These are phyloP conservation scores for Tulasnella sp. DNA, from an alignment of 768 basidiomycete genomes.

Conservation along the genomic window DNA sequence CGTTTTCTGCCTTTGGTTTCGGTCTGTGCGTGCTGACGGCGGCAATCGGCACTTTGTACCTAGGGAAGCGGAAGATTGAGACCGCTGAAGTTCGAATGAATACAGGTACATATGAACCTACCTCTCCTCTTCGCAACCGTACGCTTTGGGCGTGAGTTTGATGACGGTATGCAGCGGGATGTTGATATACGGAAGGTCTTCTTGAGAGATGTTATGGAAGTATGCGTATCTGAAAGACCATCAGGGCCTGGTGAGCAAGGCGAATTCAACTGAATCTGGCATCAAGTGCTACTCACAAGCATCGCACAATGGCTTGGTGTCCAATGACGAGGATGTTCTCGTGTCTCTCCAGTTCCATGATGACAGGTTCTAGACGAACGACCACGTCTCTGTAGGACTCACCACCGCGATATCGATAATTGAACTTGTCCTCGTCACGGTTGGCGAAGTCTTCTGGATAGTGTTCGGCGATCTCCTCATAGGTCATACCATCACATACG, in stretches of 20 bases:
- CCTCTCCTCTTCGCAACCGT: conserved; percentile 97
- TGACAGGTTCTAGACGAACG: conserved; percentile 88
- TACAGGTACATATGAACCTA: conserved; percentile 26
- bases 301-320: conserved; percentile 84
- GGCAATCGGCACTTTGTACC: conserved; percentile 17
- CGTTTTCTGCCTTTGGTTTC: conserved; percentile 11
- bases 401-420: conserved; percentile 93
- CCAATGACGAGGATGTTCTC: conserved; percentile 95
- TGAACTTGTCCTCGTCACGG: conserved; percentile 98
- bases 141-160: conserved; percentile 95
- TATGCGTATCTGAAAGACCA: conserved; percentile 70
- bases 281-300: conserved; percentile 26
- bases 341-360: conserved; percentile 98
- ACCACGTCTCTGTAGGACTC: conserved; percentile 98
- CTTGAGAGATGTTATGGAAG: conserved; percentile 86
- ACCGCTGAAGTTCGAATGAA: background rate
- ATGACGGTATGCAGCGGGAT: conserved; percentile 96
- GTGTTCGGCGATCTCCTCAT: conserved; percentile 93
- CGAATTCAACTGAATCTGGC: background rate
- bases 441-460: conserved; percentile 99
- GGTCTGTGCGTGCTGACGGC: conserved; percentile 18
- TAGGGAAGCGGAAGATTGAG: background rate
- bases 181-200: conserved; percentile 94
- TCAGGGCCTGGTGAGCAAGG: background rate
- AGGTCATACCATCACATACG: conserved; percentile 99